Percentiles rank a stretch among this genome's conserved stretches.
Conservation (phyloP, 1,139 yeast species). For the Hyphopichia khmerensis region DNA sequence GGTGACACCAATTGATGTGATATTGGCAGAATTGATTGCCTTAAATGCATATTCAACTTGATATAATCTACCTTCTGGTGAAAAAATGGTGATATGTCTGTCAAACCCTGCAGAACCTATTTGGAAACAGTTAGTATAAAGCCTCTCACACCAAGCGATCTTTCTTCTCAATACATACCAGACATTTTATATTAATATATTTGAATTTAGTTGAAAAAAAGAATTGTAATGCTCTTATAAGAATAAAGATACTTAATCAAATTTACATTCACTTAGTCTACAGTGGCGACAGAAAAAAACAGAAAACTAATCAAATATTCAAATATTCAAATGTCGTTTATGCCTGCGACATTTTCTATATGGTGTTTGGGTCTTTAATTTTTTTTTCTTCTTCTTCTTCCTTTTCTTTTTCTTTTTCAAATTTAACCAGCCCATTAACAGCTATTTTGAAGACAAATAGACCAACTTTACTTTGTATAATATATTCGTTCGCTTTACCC, state of each 20-base stretch:
- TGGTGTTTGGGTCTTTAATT: neutral
- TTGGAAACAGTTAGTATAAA: constrained; percentile 12
- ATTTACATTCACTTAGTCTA: neutral
- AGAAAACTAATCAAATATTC: too few species aligned
- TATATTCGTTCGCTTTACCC: neutral
- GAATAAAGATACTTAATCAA: neutral
- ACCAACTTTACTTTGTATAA: neutral
- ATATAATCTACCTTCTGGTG: constrained; percentile 96
- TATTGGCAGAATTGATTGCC: constrained; percentile 90
- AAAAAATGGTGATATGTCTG: constrained; percentile 96
- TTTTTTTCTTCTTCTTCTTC: neutral
- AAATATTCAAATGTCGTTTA: neutral
- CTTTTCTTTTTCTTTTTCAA: neutral
- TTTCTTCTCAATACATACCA: constrained; percentile 9
- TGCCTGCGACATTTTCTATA: neutral
- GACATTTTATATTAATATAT: constrained; percentile 9
- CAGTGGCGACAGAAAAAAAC: neutral
- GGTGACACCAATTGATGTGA: constrained; percentile 82
- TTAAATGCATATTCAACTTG: constrained; percentile 98
- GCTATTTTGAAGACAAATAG: neutral
- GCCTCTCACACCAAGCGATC: too few species aligned
- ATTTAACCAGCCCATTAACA: neutral
- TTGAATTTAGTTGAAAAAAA: too few species aligned
- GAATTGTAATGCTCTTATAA: too few species aligned
- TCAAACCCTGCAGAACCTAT: constrained; percentile 87